A percentile compares a stretch with the other conserved stretches of the same genome.
These are phyloP conservation scores for Leccinum variicolor DNA, from an alignment of 768 basidiomycete species.

Conservation along the genomic window DNA sequence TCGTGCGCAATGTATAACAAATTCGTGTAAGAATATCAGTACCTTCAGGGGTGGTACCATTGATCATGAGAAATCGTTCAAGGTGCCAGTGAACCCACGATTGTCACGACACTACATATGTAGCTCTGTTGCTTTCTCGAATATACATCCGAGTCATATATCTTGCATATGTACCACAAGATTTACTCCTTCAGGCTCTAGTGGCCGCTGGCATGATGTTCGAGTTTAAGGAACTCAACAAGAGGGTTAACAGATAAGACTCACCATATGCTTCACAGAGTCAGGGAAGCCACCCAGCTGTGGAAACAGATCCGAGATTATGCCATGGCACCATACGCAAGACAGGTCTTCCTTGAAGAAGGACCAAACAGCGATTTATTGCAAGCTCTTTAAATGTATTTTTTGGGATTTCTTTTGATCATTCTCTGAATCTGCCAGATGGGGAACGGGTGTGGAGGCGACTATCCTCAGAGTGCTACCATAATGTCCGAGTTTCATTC, in stretches of 20 bases:
- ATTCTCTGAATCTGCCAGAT: slow-evolving; percentile 36
- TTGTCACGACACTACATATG: background rate
- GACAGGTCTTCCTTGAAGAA: background rate
- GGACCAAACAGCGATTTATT: slow-evolving; percentile 54
- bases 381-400: slow-evolving; percentile 29
- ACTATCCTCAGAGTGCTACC: slow-evolving; percentile 78
- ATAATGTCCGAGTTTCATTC: slow-evolving; percentile 85
- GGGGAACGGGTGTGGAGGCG: slow-evolving; percentile 84
- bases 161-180: background rate
- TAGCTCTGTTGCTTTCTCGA: background rate
- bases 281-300: background rate
- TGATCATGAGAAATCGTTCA: background rate
- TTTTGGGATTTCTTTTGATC: background rate
- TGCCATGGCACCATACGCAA: background rate
- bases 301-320: background rate
- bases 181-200: background rate
- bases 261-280: background rate
- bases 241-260: background rate
- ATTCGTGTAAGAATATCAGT: background rate
- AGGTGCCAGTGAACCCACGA: background rate
- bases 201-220: background rate
- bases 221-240: background rate
- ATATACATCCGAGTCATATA: background rate
- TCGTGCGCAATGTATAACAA: background rate
- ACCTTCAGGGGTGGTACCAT: background rate